phyloP scores from a whole-genome alignment of 192 early-diverging fungal species.

The Coemansia sp. region DNA sequence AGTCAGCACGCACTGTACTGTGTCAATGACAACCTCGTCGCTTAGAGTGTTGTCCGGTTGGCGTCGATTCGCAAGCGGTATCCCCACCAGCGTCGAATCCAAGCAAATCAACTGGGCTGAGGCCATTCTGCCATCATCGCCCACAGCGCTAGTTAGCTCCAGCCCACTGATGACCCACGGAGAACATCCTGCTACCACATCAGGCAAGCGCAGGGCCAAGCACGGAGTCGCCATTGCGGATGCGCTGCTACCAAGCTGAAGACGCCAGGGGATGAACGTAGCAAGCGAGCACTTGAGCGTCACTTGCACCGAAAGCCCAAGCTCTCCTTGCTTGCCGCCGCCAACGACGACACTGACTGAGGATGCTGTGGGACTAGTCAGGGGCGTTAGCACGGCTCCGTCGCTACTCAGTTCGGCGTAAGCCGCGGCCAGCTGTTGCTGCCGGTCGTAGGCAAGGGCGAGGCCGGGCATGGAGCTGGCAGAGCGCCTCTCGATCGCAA shows the following conservation, averaged over 20 bases:
- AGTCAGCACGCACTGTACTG: slow-evolving; percentile 1
- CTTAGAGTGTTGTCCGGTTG: not conserved
- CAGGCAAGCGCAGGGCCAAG: slow-evolving; percentile 7
- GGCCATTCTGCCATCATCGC: not conserved
- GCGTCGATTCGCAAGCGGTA: not conserved
- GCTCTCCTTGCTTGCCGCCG: not conserved
- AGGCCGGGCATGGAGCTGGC: not conserved
- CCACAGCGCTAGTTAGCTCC: slow-evolving; percentile 1
- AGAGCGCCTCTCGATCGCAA: slow-evolving; percentile 8
- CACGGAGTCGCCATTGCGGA: not conserved
- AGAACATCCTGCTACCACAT: not conserved
- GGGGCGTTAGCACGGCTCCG: not conserved
- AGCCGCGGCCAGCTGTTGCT: not conserved
- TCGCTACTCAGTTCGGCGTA: slow-evolving; percentile 7
- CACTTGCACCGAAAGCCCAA: not conserved
- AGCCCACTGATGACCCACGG: slow-evolving; percentile 2
- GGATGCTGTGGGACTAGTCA: slow-evolving; percentile 3
- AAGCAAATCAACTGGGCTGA: not conserved
- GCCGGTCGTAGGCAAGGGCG: not conserved
- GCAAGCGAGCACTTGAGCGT: slow-evolving; percentile 16
- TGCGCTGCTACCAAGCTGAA: not conserved
- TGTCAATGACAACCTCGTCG: not conserved
- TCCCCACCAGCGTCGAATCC: slow-evolving; percentile 1
- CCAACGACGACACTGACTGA: slow-evolving; percentile 1
- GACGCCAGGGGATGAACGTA: slow-evolving; percentile 19